These are phyloP conservation scores for Phoma herbarum DNA, from an alignment of 2,329 filamentous ascomycete species.

Conservation along the genomic window DNA sequence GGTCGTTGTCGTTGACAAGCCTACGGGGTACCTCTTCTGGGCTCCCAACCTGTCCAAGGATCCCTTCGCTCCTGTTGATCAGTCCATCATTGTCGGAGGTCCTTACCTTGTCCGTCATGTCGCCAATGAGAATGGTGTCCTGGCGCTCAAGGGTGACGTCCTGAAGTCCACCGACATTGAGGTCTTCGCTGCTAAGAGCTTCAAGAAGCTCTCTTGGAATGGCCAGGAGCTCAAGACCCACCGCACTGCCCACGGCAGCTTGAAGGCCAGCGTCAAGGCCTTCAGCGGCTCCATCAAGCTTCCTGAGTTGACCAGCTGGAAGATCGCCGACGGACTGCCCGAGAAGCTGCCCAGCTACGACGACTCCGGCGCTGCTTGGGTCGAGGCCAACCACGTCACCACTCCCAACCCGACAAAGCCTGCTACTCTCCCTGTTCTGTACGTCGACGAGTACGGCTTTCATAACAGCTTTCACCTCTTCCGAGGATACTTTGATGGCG, in stretches of 20 bases:
- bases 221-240: slow-evolving; percentile 42
- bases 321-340: slow-evolving; percentile 59
- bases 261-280: slow-evolving; percentile 43
- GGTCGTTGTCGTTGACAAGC: slow-evolving; percentile 51
- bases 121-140: slow-evolving; percentile 28
- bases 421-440: slow-evolving; percentile 52
- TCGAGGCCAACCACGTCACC: slow-evolving; percentile 47
- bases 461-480: slow-evolving; percentile 54
- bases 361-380: slow-evolving; percentile 56
- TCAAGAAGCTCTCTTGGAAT: slow-evolving; percentile 51
- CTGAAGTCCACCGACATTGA: slow-evolving; percentile 48
- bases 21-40: slow-evolving; percentile 51
- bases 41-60: slow-evolving; percentile 52
- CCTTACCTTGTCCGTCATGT: slow-evolving; percentile 53
- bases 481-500: slow-evolving; percentile 53
- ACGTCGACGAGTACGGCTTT: slow-evolving; percentile 55
- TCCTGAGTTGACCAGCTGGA: slow-evolving; percentile 58
- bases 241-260: slow-evolving; percentile 49
- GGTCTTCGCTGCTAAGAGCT: slow-evolving; percentile 45
- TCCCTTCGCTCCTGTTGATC: slow-evolving; percentile 50
- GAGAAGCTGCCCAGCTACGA: slow-evolving; percentile 58
- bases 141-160: slow-evolving; percentile 50
- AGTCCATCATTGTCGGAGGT: slow-evolving; percentile 53
- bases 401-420: slow-evolving; percentile 52
- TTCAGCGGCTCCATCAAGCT: slow-evolving; percentile 45